Percentiles rank a stretch among this genome's conserved stretches.
Conservation (phyloP, 306 rosid species). For the Pterocarpus macrocarpus region DNA sequence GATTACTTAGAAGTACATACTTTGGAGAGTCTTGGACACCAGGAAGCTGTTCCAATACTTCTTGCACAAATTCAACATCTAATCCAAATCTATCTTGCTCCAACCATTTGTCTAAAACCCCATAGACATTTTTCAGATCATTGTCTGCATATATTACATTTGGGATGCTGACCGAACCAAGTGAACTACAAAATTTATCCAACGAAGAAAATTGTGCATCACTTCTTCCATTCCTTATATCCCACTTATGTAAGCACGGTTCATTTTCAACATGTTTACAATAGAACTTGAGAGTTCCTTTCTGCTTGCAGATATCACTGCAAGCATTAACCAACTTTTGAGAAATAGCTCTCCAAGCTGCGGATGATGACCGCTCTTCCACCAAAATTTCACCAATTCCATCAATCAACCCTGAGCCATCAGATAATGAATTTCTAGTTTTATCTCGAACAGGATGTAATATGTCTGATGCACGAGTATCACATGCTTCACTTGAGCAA, state of each 20-base stretch:
- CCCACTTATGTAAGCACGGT: constrained; percentile 43
- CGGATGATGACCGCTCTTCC: constrained; percentile 72
- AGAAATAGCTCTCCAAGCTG: constrained; percentile 81
- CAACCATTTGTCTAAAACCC: constrained; percentile 76
- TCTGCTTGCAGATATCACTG: constrained; percentile 69
- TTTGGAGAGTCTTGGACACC: constrained; percentile 62
- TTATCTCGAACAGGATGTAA: constrained; percentile 51
- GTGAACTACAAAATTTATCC: constrained; percentile 72
- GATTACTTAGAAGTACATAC: constrained; percentile 67
- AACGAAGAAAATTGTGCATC: constrained; percentile 52
- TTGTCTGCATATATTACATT: constrained; percentile 56
- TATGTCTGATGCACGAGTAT: constrained; percentile 47
- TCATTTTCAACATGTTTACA: constrained; percentile 77
- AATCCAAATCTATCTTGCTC: constrained; percentile 96
- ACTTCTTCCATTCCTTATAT: constrained; percentile 46
- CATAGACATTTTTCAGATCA: constrained; percentile 55
- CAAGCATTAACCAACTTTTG: constrained; percentile 68
- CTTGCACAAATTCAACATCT: constrained; percentile 92
- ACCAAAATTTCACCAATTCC: constrained; percentile 88
- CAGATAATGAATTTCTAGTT: constrained; percentile 45
- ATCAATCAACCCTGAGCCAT: constrained; percentile 53
- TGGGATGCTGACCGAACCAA: constrained; percentile 58
- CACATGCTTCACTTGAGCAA: constrained; percentile 51
- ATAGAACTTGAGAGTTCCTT: constrained; percentile 64
- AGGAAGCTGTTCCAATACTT: constrained; percentile 83